Evolutionary conservation across 768 basidiomycete genomes (phyloP).

Genomic region (Suillus hirtellus): DNA sequence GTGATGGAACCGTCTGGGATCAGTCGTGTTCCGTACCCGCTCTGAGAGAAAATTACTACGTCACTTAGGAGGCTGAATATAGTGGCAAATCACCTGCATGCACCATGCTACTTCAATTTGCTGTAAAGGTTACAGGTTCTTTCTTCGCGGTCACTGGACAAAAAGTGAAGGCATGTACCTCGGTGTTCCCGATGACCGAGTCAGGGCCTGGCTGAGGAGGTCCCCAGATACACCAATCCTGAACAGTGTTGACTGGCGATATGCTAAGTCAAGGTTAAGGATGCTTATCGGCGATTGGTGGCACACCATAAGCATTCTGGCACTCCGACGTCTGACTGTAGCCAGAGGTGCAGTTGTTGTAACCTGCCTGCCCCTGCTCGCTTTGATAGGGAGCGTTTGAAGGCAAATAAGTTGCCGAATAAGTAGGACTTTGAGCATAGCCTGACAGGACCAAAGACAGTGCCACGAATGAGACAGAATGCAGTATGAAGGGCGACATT

Average conservation of each 20-base stretch:
- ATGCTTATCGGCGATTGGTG: background rate
- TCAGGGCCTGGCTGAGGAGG: conserved; percentile 51
- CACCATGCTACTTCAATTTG: conserved; percentile 58
- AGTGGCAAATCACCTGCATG: conserved; percentile 33
- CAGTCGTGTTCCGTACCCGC: conserved; percentile 60
- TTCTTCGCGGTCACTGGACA: conserved; percentile 14
- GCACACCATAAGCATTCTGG: conserved; percentile 63
- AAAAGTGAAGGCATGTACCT: conserved; percentile 42
- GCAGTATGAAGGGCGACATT: conserved; percentile 22
- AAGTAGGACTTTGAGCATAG: conserved; percentile 19
- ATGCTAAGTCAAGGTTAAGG: conserved; percentile 3
- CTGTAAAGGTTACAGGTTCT: conserved; percentile 25
- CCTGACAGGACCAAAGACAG: conserved; percentile 23
- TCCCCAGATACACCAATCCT: conserved; percentile 55
- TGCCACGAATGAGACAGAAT: conserved; percentile 20
- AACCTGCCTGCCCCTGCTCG: conserved; percentile 61
- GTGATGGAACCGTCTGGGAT: conserved; percentile 74
- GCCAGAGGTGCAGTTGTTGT: conserved; percentile 63
- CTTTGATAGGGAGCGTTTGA: conserved; percentile 47
- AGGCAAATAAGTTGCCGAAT: conserved; percentile 51
- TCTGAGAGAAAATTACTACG: conserved; percentile 31
- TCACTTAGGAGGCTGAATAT: background rate
- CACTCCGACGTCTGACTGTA: conserved; percentile 59
- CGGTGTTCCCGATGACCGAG: conserved; percentile 59
- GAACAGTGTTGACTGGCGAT: conserved; percentile 52